phyloP scores from a whole-genome alignment of 1,284 basidiomycete species.

The Ustilago nuda region DNA sequence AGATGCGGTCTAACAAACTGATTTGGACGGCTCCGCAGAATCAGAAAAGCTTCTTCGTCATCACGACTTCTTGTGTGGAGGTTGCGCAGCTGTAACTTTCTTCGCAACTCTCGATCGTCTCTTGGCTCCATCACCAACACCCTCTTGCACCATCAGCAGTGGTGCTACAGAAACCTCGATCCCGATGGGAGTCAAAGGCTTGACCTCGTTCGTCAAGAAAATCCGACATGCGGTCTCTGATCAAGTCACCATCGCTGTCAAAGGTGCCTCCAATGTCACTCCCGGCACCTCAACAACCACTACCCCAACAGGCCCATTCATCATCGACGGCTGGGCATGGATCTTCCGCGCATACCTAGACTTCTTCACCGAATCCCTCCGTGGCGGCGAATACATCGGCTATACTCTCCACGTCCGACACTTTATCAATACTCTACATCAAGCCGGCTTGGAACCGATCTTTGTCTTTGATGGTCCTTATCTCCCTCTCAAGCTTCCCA shows the following conservation, averaged over 20 bases:
- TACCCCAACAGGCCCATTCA: conserved; percentile 18
- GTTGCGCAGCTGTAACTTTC: conserved; percentile 1
- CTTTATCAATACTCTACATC: conserved; percentile 31
- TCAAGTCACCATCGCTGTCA: conserved; percentile 31
- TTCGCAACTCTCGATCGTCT: background rate
- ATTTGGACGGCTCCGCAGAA: background rate
- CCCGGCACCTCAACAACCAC: conserved; percentile 6
- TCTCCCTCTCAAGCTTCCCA: conserved; percentile 52
- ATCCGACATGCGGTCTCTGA: conserved; percentile 40
- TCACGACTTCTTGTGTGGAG: conserved; percentile 8
- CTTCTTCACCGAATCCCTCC: conserved; percentile 48
- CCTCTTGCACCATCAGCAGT: background rate
- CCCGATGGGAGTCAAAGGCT: conserved; percentile 56
- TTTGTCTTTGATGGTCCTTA: conserved; percentile 63
- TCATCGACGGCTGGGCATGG: conserved; percentile 62
- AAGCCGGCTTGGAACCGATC: conserved; percentile 47
- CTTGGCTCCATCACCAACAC: background rate
- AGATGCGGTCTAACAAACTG: background rate
- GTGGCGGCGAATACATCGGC: conserved; percentile 49
- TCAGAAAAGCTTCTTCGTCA: background rate
- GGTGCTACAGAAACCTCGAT: background rate
- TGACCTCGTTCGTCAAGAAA: conserved; percentile 50
- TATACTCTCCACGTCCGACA: conserved; percentile 33
- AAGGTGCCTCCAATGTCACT: background rate
- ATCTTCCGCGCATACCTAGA: conserved; percentile 53